phyloP scores from a whole-genome alignment of 345 rosid genomes.

The Dimocarpus longan region DNA sequence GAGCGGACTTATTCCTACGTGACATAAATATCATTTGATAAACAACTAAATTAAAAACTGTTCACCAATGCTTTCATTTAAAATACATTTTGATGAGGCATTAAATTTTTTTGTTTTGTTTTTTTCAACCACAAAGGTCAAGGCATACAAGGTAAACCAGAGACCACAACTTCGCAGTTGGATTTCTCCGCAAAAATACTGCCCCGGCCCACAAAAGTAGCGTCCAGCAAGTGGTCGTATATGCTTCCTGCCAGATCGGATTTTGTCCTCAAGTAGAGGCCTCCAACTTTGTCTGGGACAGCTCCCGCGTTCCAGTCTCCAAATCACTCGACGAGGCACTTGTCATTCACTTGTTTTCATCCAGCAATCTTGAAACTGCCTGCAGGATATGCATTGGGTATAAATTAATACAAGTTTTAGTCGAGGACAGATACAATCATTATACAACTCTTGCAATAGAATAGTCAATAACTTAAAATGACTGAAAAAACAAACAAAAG shows the following conservation, averaged over 20 bases:
- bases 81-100: too few relatives aligned
- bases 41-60: too few relatives aligned
- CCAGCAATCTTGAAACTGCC: slow-evolving; percentile 80
- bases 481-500: too few relatives aligned
- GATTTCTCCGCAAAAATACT: slow-evolving; percentile 72
- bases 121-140: slow-evolving; percentile 49
- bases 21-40: too few relatives aligned
- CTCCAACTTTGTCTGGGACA: slow-evolving; percentile 50
- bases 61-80: too few relatives aligned
- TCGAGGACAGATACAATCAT: too few relatives aligned
- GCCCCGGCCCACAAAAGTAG: slow-evolving; percentile 71
- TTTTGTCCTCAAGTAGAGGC: slow-evolving; percentile 59
- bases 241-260: slow-evolving; percentile 70
- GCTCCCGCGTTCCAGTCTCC: slow-evolving; percentile 67
- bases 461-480: too few relatives aligned
- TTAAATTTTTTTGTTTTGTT: too few relatives aligned
- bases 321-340: slow-evolving; percentile 50
- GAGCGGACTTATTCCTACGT: too few relatives aligned
- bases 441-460: too few relatives aligned
- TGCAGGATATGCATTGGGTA: slow-evolving; percentile 22
- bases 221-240: slow-evolving; percentile 71
- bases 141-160: slow-evolving; percentile 68
- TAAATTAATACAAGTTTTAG: too few relatives aligned
- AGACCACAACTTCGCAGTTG: slow-evolving; percentile 75
- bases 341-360: slow-evolving; percentile 51